Evolutionary conservation across 495 filamentous ascomycete genomes (phyloP).

Genomic region (Xylaria curta): DNA sequence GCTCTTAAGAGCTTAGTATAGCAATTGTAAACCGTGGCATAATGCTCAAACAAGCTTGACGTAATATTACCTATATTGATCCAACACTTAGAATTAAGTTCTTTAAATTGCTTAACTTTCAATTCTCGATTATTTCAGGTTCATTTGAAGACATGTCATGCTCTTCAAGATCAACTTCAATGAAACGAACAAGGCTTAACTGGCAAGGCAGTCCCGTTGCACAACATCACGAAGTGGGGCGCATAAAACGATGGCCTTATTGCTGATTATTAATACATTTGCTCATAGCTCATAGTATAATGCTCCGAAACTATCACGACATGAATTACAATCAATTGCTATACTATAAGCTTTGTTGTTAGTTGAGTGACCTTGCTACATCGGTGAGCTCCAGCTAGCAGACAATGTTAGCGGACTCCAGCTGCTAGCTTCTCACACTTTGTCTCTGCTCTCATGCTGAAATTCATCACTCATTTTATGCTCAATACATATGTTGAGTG

Average conservation of each 20-base stretch:
- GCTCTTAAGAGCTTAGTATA: not conserved
- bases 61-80: not conserved
- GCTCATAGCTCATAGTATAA: too few species aligned
- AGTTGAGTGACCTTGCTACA: not conserved
- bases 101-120: not conserved
- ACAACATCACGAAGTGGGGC: too few species aligned
- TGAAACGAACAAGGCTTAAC: not conserved
- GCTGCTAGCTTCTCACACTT: not conserved
- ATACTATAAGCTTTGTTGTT: not conserved
- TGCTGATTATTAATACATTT: too few species aligned
- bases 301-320: not conserved
- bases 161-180: not conserved
- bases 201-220: too few species aligned
- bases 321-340: slow-evolving; percentile 9
- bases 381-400: not conserved
- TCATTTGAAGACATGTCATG: not conserved
- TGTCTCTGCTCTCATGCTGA: not conserved
- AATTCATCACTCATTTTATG: not conserved
- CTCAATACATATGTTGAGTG: not conserved
- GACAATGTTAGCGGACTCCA: not conserved
- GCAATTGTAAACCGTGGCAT: too few species aligned
- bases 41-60: not conserved
- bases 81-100: not conserved
- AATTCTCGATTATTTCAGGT: not conserved
- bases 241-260: too few species aligned